Conservation (phyloP, 495 filamentous ascomycete genomes). For the Aspergillus conjunctus region DNA sequence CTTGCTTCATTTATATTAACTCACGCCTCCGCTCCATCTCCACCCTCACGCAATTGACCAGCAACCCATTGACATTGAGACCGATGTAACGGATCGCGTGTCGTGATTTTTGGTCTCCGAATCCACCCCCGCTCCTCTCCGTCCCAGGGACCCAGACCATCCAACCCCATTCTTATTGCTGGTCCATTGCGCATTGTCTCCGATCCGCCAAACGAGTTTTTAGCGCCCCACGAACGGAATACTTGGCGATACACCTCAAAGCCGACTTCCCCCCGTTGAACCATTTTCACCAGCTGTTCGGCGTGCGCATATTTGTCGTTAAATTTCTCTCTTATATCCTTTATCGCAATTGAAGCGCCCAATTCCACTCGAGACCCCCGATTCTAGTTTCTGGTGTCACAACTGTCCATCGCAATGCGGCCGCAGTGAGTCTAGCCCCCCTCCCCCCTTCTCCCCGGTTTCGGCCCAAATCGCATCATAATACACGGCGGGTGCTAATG, state of each 20-base stretch:
- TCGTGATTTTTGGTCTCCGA: constrained; percentile 33
- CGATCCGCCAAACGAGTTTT: constrained; percentile 7
- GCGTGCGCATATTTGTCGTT: neutral
- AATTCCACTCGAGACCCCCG: constrained; percentile 4
- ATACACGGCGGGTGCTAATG: constrained; percentile 30
- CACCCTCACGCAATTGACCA: constrained; percentile 18
- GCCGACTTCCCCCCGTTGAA: neutral
- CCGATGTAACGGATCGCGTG: constrained; percentile 44
- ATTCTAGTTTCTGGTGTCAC: constrained; percentile 16
- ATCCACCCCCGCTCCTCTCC: constrained; percentile 27
- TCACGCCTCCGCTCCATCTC: constrained; percentile 6
- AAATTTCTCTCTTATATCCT: neutral
- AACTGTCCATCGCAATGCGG: constrained; percentile 46
- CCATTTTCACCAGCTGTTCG: neutral
- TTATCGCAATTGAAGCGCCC: constrained; percentile 11
- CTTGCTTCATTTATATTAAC: constrained; percentile 16
- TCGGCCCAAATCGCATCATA: constrained; percentile 5
- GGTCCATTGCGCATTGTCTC: constrained; percentile 19
- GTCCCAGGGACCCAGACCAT: constrained; percentile 22
- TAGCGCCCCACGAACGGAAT: neutral
- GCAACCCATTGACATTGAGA: constrained; percentile 29
- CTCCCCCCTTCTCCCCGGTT: constrained; percentile 1
- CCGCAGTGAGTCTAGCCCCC: constrained; percentile 48
- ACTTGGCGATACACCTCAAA: constrained; percentile 2
- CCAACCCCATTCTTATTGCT: constrained; percentile 7